These are phyloP conservation scores for Phaeophleospora eucalypticola DNA, from an alignment of 2,329 filamentous ascomycete genomes.

Conservation along the genomic window DNA sequence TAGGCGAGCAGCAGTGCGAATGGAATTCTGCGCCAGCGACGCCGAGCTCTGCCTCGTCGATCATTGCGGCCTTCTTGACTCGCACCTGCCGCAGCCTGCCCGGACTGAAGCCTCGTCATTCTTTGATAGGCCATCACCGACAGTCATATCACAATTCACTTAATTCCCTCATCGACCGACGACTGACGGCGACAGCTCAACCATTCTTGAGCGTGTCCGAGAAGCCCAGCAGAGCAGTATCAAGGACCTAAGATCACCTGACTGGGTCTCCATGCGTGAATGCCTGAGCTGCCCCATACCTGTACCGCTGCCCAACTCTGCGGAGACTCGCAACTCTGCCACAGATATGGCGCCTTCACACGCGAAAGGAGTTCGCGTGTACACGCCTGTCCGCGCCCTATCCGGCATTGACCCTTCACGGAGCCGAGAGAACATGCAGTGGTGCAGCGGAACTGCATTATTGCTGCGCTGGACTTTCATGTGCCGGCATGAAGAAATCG, in stretches of 20 bases:
- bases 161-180: background rate
- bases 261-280: constrained; percentile 3
- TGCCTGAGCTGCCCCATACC: background rate
- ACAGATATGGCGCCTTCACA: too few relatives aligned
- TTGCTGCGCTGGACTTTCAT: background rate
- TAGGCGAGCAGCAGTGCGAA: background rate
- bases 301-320: constrained; percentile 1
- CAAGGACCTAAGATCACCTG: constrained; percentile 1
- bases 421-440: background rate
- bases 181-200: background rate
- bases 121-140: background rate
- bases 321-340: too few relatives aligned
- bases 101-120: background rate
- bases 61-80: constrained; percentile 1
- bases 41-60: background rate
- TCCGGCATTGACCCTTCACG: background rate
- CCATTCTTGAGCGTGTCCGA: background rate
- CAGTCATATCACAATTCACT: background rate
- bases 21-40: background rate
- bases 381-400: too few relatives aligned
- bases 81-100: background rate
- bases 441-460: background rate
- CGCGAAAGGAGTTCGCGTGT: too few relatives aligned
- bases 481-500: background rate
- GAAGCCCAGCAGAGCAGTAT: background rate